Evolutionary conservation across 495 filamentous ascomycete species (phyloP), one percentile per base, ranked within the genome.

Genomic region (Sabuloglossum arenarium): DNA sequence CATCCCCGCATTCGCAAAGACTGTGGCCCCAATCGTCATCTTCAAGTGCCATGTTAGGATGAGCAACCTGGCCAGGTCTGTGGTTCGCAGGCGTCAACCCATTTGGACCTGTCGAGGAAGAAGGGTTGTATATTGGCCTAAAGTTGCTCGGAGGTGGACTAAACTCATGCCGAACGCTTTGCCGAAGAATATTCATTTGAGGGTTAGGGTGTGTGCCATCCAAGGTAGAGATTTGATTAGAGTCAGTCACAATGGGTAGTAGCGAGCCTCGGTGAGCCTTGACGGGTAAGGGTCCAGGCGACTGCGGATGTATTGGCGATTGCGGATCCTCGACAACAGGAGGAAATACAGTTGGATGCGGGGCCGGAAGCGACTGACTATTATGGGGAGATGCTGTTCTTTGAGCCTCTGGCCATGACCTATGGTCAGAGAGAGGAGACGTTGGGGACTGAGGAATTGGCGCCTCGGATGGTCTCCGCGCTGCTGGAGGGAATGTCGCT

Each of bases 51-150:
- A 66, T 65, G 56, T 68, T 68, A 11, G 65, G 65, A 39, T 68
- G 65, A 11, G 61, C 56, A 54, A 66, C 65, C 54, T 68, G 65
- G 37, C 65, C 65, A 0, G 65, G 65, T 56, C 62, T 58, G 52
- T 68, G 65, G 0, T 56, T 54, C 9, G 55, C 50, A 11, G 57
- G 55, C 46, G 61, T 32, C 12, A 65, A 50, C 12, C 62, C 62
- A 47, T 64, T 66, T 24, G 64, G 64, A 16, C 63, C 63, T 21
- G 58, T 55, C 3, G 62, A 27, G n/a, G 64, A 56, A 46, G 63
- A 31, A 10, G 64, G 64, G 25, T 56, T 25, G 42, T 56, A 56
- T 45, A 49, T 28, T 28, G 54, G 54, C 5, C 24, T 28, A 32
- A 45, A 49, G 9, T 21, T 56, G 23, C 16, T 43, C 11, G 25